A percentile compares a stretch with the other conserved stretches of the same genome.
Conservation (phyloP, 768 basidiomycete genomes). For the Naganishia onofrii region DNA sequence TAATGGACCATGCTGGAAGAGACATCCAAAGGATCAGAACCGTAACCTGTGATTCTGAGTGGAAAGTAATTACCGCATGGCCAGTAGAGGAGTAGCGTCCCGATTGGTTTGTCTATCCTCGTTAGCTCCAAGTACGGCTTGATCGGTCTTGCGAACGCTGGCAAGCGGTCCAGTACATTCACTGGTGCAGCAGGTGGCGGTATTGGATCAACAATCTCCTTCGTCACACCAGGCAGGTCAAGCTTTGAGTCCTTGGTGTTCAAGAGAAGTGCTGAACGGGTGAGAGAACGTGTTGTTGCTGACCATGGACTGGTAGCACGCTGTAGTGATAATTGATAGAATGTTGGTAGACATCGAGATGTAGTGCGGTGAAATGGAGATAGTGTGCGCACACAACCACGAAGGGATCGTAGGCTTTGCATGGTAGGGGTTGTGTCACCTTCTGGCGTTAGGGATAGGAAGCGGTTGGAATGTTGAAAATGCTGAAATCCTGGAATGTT, state of each 20-base stretch:
- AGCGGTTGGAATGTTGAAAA: background rate
- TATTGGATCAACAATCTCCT: background rate
- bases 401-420: background rate
- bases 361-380: background rate
- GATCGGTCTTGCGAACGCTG: slow-evolving; percentile 14
- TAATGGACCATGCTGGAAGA: slow-evolving; percentile 87
- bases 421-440: background rate
- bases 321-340: background rate
- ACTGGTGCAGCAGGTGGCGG: slow-evolving; percentile 13
- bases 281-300: background rate
- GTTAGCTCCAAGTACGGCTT: slow-evolving; percentile 80
- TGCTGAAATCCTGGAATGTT: background rate
- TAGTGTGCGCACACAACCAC: background rate
- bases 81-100: slow-evolving; percentile 83
- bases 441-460: background rate
- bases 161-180: slow-evolving; percentile 16
- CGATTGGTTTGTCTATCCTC: slow-evolving; percentile 93
- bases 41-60: background rate
- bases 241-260: background rate
- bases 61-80: slow-evolving; percentile 69
- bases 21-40: background rate
- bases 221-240: background rate
- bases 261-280: background rate
- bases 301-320: background rate
- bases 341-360: background rate